phyloP scores from a whole-genome alignment of 805 yeast species.

The Nakazawaea holstii region DNA sequence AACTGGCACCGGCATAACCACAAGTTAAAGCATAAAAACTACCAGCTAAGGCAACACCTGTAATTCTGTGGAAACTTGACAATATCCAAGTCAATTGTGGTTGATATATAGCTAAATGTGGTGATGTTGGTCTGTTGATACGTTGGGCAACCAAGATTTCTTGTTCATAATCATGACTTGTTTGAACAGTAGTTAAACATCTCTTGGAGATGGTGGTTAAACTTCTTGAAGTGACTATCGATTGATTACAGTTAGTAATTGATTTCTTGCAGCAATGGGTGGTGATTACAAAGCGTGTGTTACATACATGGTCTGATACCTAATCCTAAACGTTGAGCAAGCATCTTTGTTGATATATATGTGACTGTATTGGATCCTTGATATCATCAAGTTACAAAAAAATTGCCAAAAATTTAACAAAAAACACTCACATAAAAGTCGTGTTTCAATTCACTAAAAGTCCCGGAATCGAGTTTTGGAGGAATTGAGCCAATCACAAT shows the following conservation, averaged over 20 bases:
- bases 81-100: conserved; percentile 84
- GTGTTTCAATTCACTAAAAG: not conserved
- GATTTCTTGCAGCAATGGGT: conserved; percentile 17
- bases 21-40: conserved; percentile 75
- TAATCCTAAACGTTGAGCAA: conserved; percentile 12
- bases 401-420: not conserved
- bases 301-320: conserved; percentile 11
- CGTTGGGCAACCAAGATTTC: conserved; percentile 76
- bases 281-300: conserved; percentile 5
- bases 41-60: conserved; percentile 79
- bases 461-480: not conserved
- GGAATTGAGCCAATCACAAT: not conserved
- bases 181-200: conserved; percentile 35
- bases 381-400: not conserved
- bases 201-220: conserved; percentile 16
- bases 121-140: conserved; percentile 82
- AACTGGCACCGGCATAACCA: conserved; percentile 65
- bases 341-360: conserved; percentile 1
- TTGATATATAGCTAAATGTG: conserved; percentile 84
- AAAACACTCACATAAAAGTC: not conserved
- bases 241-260: conserved; percentile 18
- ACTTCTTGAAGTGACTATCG: conserved; percentile 3
- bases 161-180: conserved; percentile 60
- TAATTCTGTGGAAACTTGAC: conserved; percentile 80
- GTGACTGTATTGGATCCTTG: not conserved